Evolutionary conservation across 208 protist species (phyloP), one percentile per base, ranked within the genome.

Genomic region (Leishmania tarentolae): DNA sequence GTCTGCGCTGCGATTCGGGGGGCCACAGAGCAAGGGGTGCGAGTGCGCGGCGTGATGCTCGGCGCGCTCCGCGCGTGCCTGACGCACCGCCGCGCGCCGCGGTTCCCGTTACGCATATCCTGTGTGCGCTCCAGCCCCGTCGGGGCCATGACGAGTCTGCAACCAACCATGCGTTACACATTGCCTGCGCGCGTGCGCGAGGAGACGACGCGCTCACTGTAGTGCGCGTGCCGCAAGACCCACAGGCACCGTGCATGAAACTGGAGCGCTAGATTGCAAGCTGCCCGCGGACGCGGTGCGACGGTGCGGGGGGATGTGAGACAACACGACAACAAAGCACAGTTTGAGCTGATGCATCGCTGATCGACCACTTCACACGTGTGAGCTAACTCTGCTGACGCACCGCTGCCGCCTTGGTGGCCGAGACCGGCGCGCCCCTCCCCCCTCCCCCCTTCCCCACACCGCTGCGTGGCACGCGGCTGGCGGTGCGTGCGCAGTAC

Each of bases 71-170:
- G 77, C 66, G 63, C 63, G 76, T 42, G 76, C 46, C 76, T 80
- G 76, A 80, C 76, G 76, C 76, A 69, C 76, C 76, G 76, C 76
- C 47, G 52, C 65, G 65, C 76, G 76, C 76, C 76, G 76, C 76
- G 37, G 63, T 80, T 80, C 76, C 77, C 77, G 69, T 56, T 81
- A 81, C 78, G 78, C 78, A 81, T 81, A 81, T 81, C 78, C 78
- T 81, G 78, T 81, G 78, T 81, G 78, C 78, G 78, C 78, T 81
- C 78, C 78, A 81, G 78, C 78, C 70, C 78, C 78, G 78, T 81
- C 78, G 78, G 78, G 78, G 78, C 78, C 69, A 81, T 81, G 78
- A 81, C 78, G 78, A 81, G 78, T 81, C 78, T 56, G 78, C 78
- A 81, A 81, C 78, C 78, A 81, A 81, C 78, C 78, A 75, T 81